Percentiles rank a stretch among this genome's conserved stretches.
Conservation (phyloP, 306 rosid species). For the Vigna angularis region DNA sequence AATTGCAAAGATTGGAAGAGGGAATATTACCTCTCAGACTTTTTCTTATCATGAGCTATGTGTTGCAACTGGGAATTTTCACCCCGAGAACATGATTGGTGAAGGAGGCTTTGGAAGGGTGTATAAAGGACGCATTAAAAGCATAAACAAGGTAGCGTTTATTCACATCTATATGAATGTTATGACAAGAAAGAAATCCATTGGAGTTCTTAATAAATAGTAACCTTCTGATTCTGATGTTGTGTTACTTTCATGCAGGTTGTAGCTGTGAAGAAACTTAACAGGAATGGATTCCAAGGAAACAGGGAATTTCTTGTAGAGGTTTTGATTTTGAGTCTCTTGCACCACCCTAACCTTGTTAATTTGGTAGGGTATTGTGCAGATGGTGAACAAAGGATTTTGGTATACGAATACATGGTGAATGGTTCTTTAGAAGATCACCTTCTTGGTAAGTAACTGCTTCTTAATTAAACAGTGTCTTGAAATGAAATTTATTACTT, state of each 20-base stretch:
- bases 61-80: slow-evolving; percentile 78
- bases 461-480: slow-evolving; percentile 10
- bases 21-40: slow-evolving; percentile 66
- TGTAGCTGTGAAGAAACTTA: slow-evolving; percentile 93
- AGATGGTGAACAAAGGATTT: slow-evolving; percentile 80
- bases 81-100: slow-evolving; percentile 66
- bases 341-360: slow-evolving; percentile 84
- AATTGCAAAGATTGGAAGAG: slow-evolving; percentile 66
- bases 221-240: slow-evolving; percentile 21
- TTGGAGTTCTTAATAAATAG: background rate
- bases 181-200: background rate
- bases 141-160: slow-evolving; percentile 58
- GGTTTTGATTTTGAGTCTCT: slow-evolving; percentile 90
- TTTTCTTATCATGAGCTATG: slow-evolving; percentile 69
- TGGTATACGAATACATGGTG: slow-evolving; percentile 87
- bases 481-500: background rate
- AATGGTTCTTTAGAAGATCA: slow-evolving; percentile 93
- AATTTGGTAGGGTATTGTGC: slow-evolving; percentile 89
- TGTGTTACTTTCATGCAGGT: slow-evolving; percentile 51
- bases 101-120: slow-evolving; percentile 98
- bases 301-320: slow-evolving; percentile 91
- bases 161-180: slow-evolving; percentile 16
- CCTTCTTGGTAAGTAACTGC: slow-evolving; percentile 75
- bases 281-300: slow-evolving; percentile 94
- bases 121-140: slow-evolving; percentile 67